Evolutionary conservation across 192 early-diverging fungal species (phyloP), one percentile per base, ranked within the genome.

Genomic region (Mortierella hygrophila): DNA sequence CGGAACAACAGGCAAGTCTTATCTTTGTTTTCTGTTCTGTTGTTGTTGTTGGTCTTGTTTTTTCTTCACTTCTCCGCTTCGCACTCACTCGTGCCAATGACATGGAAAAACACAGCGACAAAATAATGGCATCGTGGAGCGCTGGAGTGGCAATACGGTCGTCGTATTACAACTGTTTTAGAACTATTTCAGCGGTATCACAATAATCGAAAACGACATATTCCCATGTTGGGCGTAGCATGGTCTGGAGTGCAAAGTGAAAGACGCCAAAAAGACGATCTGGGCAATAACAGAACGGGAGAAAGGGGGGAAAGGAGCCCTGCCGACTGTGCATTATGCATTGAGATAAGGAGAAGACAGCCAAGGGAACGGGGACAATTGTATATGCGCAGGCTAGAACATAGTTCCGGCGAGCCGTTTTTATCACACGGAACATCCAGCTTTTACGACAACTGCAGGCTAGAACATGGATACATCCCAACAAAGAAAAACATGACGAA

Each of bases 1-100:
- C 37, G 92, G 96, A 7, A 92, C 90, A 76, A 77, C 88, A 77
- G 81, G 83, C 74, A 82, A 77, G 88, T 88, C 13, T 41, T 37
- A 38, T 26, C 70, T 70, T 1, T 29, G 9, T 16, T 15, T 29
- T 21, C 38, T 42, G 38, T 55, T 57, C 29, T 16, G 21, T 47
- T 54, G 5, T 71, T 72, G 40, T 71, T 57, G 52, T 70, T 54
- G 49, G 0, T 52, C 4, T 52, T 1, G 55, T 32, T 5, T 60
- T 9, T 60, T 60, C 32, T 32, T 15, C n/a, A 65, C 60, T 32
- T 32, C 26, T 65, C 60, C n/a, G 18, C 20, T 65, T 23, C 26
- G 29, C 26, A 26, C 26, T 65, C 11, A 65, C 26, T 35, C 29
- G 26, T 13, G 29, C 60, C 29, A 65, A 32, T 65, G 60, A 15